Base-by-base conservation (phyloP, 352 stramenopile species). In the Thalassiosira mediterranea region DNA sequence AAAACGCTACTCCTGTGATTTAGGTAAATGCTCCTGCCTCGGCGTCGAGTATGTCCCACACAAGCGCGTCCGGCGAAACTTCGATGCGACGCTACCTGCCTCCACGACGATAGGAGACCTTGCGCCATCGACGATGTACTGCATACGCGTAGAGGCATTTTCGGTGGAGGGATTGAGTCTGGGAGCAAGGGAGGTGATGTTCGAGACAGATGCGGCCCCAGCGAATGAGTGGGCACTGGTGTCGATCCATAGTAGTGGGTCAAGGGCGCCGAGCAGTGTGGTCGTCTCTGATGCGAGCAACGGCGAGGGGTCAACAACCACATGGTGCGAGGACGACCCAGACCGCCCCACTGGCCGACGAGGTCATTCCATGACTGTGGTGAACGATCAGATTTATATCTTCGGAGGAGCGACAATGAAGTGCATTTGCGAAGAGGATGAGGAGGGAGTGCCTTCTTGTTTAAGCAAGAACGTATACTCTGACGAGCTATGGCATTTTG, bases 351-450 rank as follows among this genome's bases (percentile, higher is more conserved):
- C 54, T 10, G 71, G 71, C 40, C 31, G 62, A 53, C 42, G 71
- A 34, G 71, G 71, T 11, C 71, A 80, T 70, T 74, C 71, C 17
- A 74, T 80, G 47, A 48, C 62, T 1, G 28, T 62, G 1, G 48
- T 15, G 8, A 69, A 80, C 42, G 47, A 74, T 65, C 25, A 80
- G 44, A 56, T 80, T 38, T 80, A 80, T 47, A 69, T 80, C 13
- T 80, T 80, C 37, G 71, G 71, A n/a, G 71, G 71, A 21, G 61
- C 62, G 0, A 73, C 62, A 5, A 11, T 72, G 5, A 68, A 70
- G 56, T 80, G 71, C 23, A 11, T 69, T 54, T 80, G 71, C 47
- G 19, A 62, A 3, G 21, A 25, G 3, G 17, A 46, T 49, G 17
- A 21, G 19, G 7, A 40, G 4, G 11, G 25, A 13, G 13, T 47